Evolutionary conservation across 2,329 filamentous ascomycete species (phyloP), one percentile per base, ranked within the genome.

Genomic region (Arthrobotrys megalospora): DNA sequence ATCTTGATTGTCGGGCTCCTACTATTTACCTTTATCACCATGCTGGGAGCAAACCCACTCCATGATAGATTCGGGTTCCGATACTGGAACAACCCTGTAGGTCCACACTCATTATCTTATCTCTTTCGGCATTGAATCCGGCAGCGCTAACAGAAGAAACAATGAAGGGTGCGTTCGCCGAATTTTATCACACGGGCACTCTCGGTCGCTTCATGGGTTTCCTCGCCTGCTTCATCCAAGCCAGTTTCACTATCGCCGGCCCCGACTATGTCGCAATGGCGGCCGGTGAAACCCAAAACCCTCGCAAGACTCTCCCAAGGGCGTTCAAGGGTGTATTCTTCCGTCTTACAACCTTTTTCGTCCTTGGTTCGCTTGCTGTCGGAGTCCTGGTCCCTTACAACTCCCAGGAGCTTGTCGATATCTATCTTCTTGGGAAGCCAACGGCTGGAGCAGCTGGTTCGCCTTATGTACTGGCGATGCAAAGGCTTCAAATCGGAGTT

Each of bases 241-340:
- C 91, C 1, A 88, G 89, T 43, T 92, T 92, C 82, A 90, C 89
- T 0, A 89, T 92, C 79, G 88, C 89, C 11, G 90, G 91, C 0
- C 90, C 90, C 0, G 90, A 92, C 81, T 91, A 91, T 83, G 89
- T 92, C 79, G 85, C 86, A 32, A 87, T 89, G 79, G 80, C 81
- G 50, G 81, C 81, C n/a, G 80, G 81, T 34, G 92, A 93, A 83
- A 88, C 91, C 0, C 88, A 91, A 81, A 91, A 93, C 80, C 91
- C 92, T 0, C 89, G 91, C 14, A 85, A 85, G 16, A 88, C 91
- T 19, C 89, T 96, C 84, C 92, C 92, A 0, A 89, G 88, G 47
- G 92, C 92, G 0, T 94, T 90, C 84, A 93, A 93, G 77, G 90
- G 91, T 60, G 92, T 94, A 0, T 94, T 94, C 83, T 94, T 92